These are phyloP conservation scores for Neonectria sp. DNA, from an alignment of 2,329 filamentous ascomycete species.

Conservation along the genomic window DNA sequence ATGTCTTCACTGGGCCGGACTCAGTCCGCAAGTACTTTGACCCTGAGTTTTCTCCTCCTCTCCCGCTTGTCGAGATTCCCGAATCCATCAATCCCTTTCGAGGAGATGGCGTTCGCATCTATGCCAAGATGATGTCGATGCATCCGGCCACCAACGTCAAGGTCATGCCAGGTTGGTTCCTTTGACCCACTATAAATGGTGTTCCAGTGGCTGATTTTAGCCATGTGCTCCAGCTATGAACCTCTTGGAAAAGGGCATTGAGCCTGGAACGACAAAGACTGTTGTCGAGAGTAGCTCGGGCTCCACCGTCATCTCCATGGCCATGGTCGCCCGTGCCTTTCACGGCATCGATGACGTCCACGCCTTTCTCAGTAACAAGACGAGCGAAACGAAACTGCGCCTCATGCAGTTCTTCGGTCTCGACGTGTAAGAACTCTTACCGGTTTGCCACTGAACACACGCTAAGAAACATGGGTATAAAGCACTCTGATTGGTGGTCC, in stretches of 20 bases:
- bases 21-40: conserved; percentile 72
- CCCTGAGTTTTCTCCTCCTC: conserved; percentile 68
- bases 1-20: conserved; percentile 70
- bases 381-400: conserved; percentile 50
- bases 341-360: conserved; percentile 57
- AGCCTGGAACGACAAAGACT: conserved; percentile 62
- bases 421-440: conserved; percentile 46
- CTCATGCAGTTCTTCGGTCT: conserved; percentile 55
- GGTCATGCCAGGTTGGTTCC: conserved; percentile 66
- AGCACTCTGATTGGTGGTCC: conserved; percentile 53
- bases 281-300: conserved; percentile 75
- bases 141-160: conserved; percentile 76
- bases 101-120: conserved; percentile 72
- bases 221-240: conserved; percentile 54
- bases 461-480: conserved; percentile 16
- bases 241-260: conserved; percentile 63
- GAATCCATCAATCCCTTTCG: conserved; percentile 69
- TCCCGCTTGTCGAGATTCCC: conserved; percentile 74
- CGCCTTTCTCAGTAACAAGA: conserved; percentile 67
- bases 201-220: conserved; percentile 29
- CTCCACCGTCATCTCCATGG: conserved; percentile 73
- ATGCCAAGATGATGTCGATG: conserved; percentile 76
- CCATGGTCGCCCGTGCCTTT: conserved; percentile 52
- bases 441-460: neutral
- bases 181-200: neutral